These are phyloP conservation scores for Eucalyptus regnans DNA, from an alignment of 345 rosid species.

Conservation along the genomic window DNA sequence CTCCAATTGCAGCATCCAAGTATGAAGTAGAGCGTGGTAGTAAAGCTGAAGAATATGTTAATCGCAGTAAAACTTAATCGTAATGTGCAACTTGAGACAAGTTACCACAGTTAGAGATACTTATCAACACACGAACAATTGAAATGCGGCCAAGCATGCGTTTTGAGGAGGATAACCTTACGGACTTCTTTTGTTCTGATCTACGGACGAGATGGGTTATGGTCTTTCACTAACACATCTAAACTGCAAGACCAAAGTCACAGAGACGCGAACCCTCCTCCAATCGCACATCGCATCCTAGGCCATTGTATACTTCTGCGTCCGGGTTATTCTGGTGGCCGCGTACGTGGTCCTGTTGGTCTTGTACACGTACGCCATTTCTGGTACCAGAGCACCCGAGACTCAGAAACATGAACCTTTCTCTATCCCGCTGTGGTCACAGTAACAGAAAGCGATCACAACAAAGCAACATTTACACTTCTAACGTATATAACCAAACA, in stretches of 20 bases:
- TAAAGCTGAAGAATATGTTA: no score
- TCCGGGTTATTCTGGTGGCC: slow-evolving; percentile 62
- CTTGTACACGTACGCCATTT: slow-evolving; percentile 67
- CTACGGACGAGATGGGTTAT: background rate
- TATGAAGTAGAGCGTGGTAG: no score
- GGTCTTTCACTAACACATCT: background rate
- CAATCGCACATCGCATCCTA: background rate
- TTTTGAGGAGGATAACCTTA: background rate
- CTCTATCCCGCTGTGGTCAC: background rate
- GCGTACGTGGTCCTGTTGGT: slow-evolving; percentile 48
- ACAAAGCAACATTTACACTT: background rate
- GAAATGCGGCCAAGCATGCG: background rate
- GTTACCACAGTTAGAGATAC: background rate
- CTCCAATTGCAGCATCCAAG: no score
- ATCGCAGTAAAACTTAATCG: no score
- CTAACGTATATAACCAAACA: background rate
- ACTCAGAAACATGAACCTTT: background rate
- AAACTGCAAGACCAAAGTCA: slow-evolving; percentile 11
- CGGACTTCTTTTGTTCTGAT: background rate
- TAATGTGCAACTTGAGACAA: no score
- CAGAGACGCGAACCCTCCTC: slow-evolving; percentile 12
- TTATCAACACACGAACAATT: background rate
- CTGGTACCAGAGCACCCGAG: slow-evolving; percentile 38
- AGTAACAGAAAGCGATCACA: background rate
- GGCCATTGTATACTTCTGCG: slow-evolving; percentile 60